These are phyloP conservation scores for Rhizopogon vesiculosus DNA, from an alignment of 768 basidiomycete species.

Conservation along the genomic window DNA sequence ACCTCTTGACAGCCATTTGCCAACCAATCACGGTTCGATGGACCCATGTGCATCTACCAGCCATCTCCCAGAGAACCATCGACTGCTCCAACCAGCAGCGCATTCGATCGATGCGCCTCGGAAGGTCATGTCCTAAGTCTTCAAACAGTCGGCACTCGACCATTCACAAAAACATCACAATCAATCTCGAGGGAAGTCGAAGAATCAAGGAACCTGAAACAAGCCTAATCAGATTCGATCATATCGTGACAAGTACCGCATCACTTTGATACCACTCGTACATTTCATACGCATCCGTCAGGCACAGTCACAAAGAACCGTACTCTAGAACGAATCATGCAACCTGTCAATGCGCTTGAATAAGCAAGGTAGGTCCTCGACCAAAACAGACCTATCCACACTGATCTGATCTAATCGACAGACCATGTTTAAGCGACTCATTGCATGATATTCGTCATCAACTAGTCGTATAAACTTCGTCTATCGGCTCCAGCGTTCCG, in stretches of 20 bases:
- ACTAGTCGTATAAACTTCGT: neutral
- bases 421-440: neutral
- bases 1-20: constrained; percentile 23
- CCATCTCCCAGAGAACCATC: neutral
- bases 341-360: neutral
- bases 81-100: too few relatives aligned
- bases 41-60: neutral
- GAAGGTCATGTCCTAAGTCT: too few relatives aligned
- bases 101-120: neutral
- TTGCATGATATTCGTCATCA: too few relatives aligned
- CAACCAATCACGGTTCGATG: constrained; percentile 13
- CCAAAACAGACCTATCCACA: neutral
- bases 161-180: neutral
- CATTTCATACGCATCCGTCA: neutral
- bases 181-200: neutral
- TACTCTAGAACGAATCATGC: neutral
- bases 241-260: neutral
- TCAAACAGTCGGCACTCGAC: neutral
- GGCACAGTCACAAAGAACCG: neutral
- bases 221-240: neutral
- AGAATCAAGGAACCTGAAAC: neutral
- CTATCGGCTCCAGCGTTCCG: neutral
- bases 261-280: neutral
- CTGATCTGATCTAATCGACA: neutral
- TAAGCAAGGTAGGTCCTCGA: neutral